Percentiles rank a stretch among this genome's conserved stretches.
Conservation (phyloP, 2,329 filamentous ascomycete genomes). For the Hortaea werneckii region DNA sequence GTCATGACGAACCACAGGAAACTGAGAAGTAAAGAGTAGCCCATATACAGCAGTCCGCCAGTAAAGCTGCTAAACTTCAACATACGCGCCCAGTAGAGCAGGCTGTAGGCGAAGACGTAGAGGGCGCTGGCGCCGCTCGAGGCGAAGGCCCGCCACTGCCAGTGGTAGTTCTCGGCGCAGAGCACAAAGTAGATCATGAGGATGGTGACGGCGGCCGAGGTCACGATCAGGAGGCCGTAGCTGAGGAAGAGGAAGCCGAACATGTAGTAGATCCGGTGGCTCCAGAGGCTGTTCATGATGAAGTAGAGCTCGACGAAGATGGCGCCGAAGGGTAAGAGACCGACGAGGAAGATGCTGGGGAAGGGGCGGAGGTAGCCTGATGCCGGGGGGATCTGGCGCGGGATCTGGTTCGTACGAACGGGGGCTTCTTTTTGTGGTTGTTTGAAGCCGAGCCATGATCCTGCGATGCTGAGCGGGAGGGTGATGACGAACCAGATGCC, state of each 20-base stretch:
- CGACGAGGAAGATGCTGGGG: constrained; percentile 84
- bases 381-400: constrained; percentile 82
- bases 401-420: constrained; percentile 94
- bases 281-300: constrained; percentile 99
- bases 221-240: constrained; percentile 95
- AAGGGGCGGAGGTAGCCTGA: constrained; percentile 75
- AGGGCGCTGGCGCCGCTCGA: constrained; percentile 81
- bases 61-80: constrained; percentile 76
- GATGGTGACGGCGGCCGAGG: constrained; percentile 82
- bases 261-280: constrained; percentile 99
- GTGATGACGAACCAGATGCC: constrained; percentile 96
- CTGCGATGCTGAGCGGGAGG: constrained; percentile 77
- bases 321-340: constrained; percentile 85
- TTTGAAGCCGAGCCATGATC: constrained; percentile 89
- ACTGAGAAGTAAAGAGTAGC: constrained; percentile 81
- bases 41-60: constrained; percentile 82
- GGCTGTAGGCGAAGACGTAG: constrained; percentile 85
- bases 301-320: constrained; percentile 99
- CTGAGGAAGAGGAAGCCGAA: constrained; percentile 98
- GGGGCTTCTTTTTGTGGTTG: constrained; percentile 59
- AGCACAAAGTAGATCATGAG: constrained; percentile 94
- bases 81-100: constrained; percentile 85
- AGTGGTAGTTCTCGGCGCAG: constrained; percentile 94
- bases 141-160: constrained; percentile 94
- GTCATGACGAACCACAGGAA: constrained; percentile 90